Evolutionary conservation across 2,329 filamentous ascomycete species (phyloP).

Genomic region (Aspergillus brunneoviolaceus): DNA sequence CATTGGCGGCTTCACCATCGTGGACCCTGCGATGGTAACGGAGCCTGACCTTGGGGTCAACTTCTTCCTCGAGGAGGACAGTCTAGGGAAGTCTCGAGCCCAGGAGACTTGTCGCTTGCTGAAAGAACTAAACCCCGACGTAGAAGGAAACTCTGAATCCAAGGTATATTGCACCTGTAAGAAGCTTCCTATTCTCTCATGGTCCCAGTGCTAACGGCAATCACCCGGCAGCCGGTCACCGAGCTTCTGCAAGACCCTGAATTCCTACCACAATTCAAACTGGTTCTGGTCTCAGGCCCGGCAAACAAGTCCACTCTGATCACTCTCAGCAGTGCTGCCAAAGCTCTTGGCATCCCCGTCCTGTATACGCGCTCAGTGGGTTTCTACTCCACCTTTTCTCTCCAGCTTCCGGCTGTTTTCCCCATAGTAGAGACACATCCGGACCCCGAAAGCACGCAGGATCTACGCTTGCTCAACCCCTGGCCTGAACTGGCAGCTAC

Average conservation of each 20-base stretch:
- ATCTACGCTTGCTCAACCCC: constrained; percentile 78
- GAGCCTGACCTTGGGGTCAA: constrained; percentile 89
- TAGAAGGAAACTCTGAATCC: constrained; percentile 68
- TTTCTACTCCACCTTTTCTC: constrained; percentile 87
- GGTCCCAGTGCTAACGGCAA: constrained; percentile 10
- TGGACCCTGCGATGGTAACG: constrained; percentile 73
- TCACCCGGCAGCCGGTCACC: constrained; percentile 32
- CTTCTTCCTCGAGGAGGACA: constrained; percentile 86
- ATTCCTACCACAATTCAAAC: constrained; percentile 52
- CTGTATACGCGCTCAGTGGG: constrained; percentile 85
- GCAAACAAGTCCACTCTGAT: constrained; percentile 54
- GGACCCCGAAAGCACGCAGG: constrained; percentile 77
- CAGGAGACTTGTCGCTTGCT: constrained; percentile 74
- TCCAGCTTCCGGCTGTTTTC: constrained; percentile 74
- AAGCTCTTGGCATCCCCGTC: constrained; percentile 65
- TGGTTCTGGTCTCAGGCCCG: constrained; percentile 62
- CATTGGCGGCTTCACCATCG: constrained; percentile 87
- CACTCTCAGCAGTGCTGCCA: constrained; percentile 52
- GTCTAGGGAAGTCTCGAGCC: constrained; percentile 74
- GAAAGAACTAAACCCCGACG: constrained; percentile 88
- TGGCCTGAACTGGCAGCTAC: constrained; percentile 80
- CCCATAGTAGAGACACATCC: constrained; percentile 96
- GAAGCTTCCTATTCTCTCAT: neutral
- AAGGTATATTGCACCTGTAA: constrained; percentile 49
- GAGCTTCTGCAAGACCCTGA: constrained; percentile 40